Evolutionary conservation across 768 basidiomycete species (phyloP).

Genomic region (Tremella yokohamensis): DNA sequence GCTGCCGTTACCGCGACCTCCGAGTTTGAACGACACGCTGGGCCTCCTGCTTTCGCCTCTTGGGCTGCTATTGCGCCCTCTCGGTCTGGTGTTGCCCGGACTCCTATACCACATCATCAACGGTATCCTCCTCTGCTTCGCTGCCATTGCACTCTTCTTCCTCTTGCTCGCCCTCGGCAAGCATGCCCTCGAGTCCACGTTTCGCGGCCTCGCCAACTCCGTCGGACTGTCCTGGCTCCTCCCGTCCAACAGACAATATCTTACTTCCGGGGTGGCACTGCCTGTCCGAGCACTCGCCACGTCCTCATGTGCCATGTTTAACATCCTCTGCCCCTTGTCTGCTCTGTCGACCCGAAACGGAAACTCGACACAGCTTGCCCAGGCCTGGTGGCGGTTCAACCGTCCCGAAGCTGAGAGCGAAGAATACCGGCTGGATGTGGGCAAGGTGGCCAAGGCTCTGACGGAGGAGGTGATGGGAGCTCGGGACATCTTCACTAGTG

Average conservation of each 20-base stretch:
- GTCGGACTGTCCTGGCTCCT: conserved; percentile 1
- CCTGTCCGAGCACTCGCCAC: conserved; percentile 20
- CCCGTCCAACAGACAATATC: not conserved
- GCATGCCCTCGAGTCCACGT: not conserved
- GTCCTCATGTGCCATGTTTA: conserved; percentile 15
- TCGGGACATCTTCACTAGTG: conserved; percentile 38
- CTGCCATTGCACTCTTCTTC: not conserved
- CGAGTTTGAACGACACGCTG: not conserved
- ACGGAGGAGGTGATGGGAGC: conserved; percentile 31
- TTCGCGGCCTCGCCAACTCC: not conserved
- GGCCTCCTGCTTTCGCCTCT: not conserved
- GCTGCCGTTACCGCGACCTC: not conserved
- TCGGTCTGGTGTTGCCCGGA: conserved; percentile 2
- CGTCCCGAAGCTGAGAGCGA: not conserved
- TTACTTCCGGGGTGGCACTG: conserved; percentile 1
- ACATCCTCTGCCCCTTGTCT: conserved; percentile 19
- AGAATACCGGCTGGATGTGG: conserved; percentile 21
- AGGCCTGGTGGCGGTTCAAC: conserved; percentile 29
- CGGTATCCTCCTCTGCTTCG: not conserved
- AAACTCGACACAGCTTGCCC: conserved; percentile 5
- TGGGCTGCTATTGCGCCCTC: not conserved
- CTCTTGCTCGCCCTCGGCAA: not conserved
- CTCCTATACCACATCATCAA: not conserved
- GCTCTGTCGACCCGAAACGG: conserved; percentile 6
- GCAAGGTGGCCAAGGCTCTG: conserved; percentile 27